Conservation (phyloP, 129 eudicot genomes). For the Helichrysum umbraculigerum region DNA sequence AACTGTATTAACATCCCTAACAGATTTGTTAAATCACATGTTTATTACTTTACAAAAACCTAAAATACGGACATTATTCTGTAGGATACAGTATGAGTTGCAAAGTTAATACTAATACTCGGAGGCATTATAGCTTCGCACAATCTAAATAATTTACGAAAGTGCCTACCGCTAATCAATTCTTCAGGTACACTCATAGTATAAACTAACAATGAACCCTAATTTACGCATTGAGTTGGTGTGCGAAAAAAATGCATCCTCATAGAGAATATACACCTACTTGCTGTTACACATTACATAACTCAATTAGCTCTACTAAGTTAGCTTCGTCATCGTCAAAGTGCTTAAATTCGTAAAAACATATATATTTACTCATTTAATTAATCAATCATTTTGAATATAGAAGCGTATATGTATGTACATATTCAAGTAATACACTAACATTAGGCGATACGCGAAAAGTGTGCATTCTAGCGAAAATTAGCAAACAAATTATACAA, state of each 20-base stretch:
- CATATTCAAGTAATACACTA: background rate
- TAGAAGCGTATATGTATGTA: background rate
- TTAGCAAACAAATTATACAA: background rate
- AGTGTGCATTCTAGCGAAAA: background rate
- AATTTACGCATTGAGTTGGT: background rate
- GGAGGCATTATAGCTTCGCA: background rate
- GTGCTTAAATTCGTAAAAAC: background rate
- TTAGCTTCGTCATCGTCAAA: constrained; percentile 9
- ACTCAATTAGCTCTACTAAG: background rate
- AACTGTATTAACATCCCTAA: constrained; percentile 9
- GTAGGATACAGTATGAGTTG: constrained; percentile 11
- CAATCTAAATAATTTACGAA: background rate
- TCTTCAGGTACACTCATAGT: background rate
- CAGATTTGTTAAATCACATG: constrained; percentile 11
- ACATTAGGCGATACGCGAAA: background rate
- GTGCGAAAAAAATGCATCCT: background rate
- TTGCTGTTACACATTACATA: constrained; percentile 8
- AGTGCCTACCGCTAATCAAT: constrained; percentile 5
- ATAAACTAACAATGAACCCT: background rate
- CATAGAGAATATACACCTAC: constrained; percentile 9
- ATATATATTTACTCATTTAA: background rate
- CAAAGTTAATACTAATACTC: constrained; percentile 4
- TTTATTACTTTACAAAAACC: constrained; percentile 8
- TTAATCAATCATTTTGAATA: background rate
- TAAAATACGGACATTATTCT: background rate